Percentiles rank a stretch among this genome's conserved stretches.
phyloP scores from a whole-genome alignment of 1,139 yeast species.

The Waltiozyma solani region DNA sequence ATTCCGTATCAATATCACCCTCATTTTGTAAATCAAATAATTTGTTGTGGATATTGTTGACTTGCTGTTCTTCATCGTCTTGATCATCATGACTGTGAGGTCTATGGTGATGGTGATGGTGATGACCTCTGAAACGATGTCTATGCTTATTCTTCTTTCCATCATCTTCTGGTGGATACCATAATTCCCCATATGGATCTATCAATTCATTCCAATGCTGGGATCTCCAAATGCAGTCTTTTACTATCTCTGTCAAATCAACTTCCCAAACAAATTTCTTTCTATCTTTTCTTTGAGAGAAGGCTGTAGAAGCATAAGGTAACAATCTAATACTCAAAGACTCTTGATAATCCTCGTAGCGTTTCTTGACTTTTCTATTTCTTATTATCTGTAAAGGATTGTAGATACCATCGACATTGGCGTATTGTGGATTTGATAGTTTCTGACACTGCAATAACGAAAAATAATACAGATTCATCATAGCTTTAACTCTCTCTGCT shows the following conservation, averaged over 20 bases:
- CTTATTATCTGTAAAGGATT: slow-evolving; percentile 77
- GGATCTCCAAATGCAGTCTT: slow-evolving; percentile 59
- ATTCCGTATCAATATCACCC: not conserved
- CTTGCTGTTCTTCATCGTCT: slow-evolving; percentile 1
- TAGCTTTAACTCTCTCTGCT: slow-evolving; percentile 43
- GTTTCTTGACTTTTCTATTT: slow-evolving; percentile 47
- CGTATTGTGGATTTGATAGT: slow-evolving; percentile 13
- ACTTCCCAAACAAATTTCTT: slow-evolving; percentile 49
- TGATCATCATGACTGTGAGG: not conserved
- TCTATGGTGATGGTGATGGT: slow-evolving; percentile 2
- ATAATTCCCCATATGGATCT: slow-evolving; percentile 42
- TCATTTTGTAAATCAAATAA: slow-evolving; percentile 8
- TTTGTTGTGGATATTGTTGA: slow-evolving; percentile 11
- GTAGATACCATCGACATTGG: slow-evolving; percentile 53
- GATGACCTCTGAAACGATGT: slow-evolving; percentile 8
- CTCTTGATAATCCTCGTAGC: slow-evolving; percentile 24
- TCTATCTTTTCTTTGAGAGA: slow-evolving; percentile 28
- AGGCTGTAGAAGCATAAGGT: slow-evolving; percentile 46
- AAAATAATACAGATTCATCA: slow-evolving; percentile 41
- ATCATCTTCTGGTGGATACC: slow-evolving; percentile 38
- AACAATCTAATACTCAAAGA: slow-evolving; percentile 20
- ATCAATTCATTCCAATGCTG: slow-evolving; percentile 54
- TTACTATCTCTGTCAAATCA: slow-evolving; percentile 49
- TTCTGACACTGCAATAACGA: slow-evolving; percentile 32
- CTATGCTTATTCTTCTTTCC: slow-evolving; percentile 3